These are phyloP conservation scores for Reutealis trisperma DNA, from an alignment of 345 rosid species.

Conservation along the genomic window DNA sequence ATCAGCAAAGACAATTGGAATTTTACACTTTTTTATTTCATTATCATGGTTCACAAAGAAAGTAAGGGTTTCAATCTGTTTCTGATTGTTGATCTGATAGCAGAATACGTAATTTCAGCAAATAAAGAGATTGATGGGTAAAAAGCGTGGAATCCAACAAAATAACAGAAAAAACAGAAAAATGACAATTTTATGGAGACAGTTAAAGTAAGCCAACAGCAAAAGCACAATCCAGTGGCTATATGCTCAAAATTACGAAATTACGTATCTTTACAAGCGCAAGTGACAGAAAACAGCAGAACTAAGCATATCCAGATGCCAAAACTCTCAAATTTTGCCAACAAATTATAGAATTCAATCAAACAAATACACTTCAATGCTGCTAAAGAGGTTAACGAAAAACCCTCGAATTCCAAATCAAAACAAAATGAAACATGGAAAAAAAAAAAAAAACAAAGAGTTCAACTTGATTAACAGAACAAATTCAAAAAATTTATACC, in stretches of 20 bases:
- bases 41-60: no score
- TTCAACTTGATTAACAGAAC: background rate
- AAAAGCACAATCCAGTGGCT: background rate
- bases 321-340: background rate
- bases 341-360: background rate
- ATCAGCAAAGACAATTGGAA: background rate
- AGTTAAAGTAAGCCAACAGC: background rate
- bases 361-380: background rate
- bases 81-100: background rate
- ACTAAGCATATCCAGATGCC: background rate
- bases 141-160: background rate
- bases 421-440: background rate
- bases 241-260: background rate
- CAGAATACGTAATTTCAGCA: background rate
- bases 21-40: background rate
- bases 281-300: background rate
- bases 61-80: background rate
- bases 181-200: background rate
- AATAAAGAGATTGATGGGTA: background rate
- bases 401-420: background rate
- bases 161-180: background rate
- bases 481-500: conserved; percentile 30
- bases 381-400: no score
- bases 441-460: background rate
- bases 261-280: background rate